Percentiles rank a stretch among this genome's conserved stretches.
These are phyloP conservation scores for Orbilia brochopaga DNA, from an alignment of 2,329 filamentous ascomycete genomes.

Conservation along the genomic window DNA sequence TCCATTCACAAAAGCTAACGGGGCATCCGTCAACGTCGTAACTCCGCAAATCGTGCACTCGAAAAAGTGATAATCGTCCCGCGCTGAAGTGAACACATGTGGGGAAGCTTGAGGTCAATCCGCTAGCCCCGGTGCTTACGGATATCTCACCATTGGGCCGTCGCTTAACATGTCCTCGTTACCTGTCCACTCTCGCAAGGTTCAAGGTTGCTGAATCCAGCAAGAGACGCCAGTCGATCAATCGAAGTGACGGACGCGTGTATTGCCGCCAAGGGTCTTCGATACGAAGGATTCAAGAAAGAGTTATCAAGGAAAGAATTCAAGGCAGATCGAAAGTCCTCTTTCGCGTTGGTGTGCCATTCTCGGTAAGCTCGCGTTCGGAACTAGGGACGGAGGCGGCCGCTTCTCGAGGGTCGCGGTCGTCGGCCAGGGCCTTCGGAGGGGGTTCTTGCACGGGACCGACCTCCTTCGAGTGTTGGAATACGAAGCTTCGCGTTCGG, in stretches of 20 bases:
- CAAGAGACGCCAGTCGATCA: constrained; percentile 18
- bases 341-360: too few species aligned
- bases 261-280: constrained; percentile 32
- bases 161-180: constrained; percentile 34
- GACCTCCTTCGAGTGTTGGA: background rate
- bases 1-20: background rate
- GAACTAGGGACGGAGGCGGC: too few species aligned
- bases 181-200: constrained; percentile 7
- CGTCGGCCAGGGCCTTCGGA: background rate
- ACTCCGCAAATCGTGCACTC: background rate
- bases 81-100: too few species aligned
- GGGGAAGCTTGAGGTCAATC: too few species aligned
- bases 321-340: too few species aligned
- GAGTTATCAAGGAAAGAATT: too few species aligned
- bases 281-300: too few species aligned
- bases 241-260: constrained; percentile 11
- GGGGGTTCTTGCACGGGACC: background rate
- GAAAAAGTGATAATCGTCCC: too few species aligned
- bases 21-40: background rate
- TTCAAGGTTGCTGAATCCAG: constrained; percentile 6
- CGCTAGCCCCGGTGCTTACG: background rate
- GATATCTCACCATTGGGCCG: background rate
- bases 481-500: background rate
- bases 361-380: too few species aligned
- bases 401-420: too few species aligned